Evolutionary conservation across 2,329 filamentous ascomycete species (phyloP), one percentile per base, ranked within the genome.

Genomic region (Aspergillus fructus): DNA sequence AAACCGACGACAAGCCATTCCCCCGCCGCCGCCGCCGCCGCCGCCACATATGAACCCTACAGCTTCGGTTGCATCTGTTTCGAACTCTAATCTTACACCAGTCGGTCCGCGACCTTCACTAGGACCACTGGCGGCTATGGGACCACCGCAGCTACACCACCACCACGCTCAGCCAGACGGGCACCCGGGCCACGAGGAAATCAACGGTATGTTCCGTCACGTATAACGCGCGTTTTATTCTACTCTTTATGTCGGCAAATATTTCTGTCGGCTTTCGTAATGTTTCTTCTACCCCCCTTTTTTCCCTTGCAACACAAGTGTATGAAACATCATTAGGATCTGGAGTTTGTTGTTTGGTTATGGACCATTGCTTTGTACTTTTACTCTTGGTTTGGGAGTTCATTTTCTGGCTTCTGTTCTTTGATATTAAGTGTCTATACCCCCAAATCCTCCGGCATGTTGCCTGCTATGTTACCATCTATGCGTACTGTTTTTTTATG

Each of bases 201-300:
- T 94, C 85, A 92, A 92, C 87, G 92, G 92, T 96, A 96, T 96
- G 92, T 96, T 93, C 83, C 89, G 91, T 84, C 90, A 92, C 83
- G 91, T 94, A 88, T 94, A 86, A 91, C 69, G 58, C 61, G 55
- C 61, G 63, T 59, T 45, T 37, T 19, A 51, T 55, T 48, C 40
- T 15, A 39, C 49, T 37, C 51, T 13, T 49, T 21, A 51, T 48
- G 55, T 49, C 59, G 47, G 51, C 40, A 46, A 37, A 59, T 30
- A 30, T 40, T 64, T 34, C 47, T 34, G 39, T 39, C 39, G 52
- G 47, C 53, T 59, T 64, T 53, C 68, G 47, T 62, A 59, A 43
- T 53, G 59, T 55, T 48, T 39, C 34, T 53, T 41, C 34, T 23
- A 46, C 47, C 21, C 41, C 33, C 21, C 21, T 3, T 21, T n/a